Base-by-base conservation (phyloP, 306 rosid genomes). In the Herpetospermum pedunculosum region DNA sequence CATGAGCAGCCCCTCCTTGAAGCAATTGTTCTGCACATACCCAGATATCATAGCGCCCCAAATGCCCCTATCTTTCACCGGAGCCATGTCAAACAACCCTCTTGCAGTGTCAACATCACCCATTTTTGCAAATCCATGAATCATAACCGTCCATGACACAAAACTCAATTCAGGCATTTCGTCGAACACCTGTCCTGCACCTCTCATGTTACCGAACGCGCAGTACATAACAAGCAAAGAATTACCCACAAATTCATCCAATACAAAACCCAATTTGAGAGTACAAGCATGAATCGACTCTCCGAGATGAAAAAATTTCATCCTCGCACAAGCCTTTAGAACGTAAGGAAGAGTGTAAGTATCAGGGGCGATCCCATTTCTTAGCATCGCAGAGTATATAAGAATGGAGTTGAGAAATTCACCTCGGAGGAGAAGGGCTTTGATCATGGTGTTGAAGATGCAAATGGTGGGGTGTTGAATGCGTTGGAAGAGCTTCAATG, bases 31-130 rank as follows among this genome's bases (percentile, higher is more conserved):
- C 32, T 84, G 90, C 57, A 89, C 88, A 78, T 88, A 90, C 65
- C 96, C 92, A 59, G 92, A 92, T 72, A 90, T 83, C 96, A 92
- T 90, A 19, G 96, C 96, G 67, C 98, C 92, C 90, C 98, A 92
- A 50, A 87, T 70, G n/a, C 89, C 89, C 79, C 40, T 84, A 84
- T 89, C 96, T 65, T 85, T 87, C 84, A 78, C 87, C 26, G 83
- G 81, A 7, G 92, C 87, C 77, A 83, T 86, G 69, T 89, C 92
- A 81, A 92, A 92, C 84, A 87, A 87, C 73, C 87, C 58, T 60
- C 94, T 82, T 4, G 90, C 92, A 0, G 54, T 79, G 15, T 89
- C 83, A 38, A 92, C 89, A 65, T 82, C 85, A 58, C 92, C 90
- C 41, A 60, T 82, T 21, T 86, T 92, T 0, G 90, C 84, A 80